Percentiles rank a stretch among this genome's conserved stretches.
Conservation (phyloP, 768 basidiomycete genomes). For the Leccinum longicurvipes region DNA sequence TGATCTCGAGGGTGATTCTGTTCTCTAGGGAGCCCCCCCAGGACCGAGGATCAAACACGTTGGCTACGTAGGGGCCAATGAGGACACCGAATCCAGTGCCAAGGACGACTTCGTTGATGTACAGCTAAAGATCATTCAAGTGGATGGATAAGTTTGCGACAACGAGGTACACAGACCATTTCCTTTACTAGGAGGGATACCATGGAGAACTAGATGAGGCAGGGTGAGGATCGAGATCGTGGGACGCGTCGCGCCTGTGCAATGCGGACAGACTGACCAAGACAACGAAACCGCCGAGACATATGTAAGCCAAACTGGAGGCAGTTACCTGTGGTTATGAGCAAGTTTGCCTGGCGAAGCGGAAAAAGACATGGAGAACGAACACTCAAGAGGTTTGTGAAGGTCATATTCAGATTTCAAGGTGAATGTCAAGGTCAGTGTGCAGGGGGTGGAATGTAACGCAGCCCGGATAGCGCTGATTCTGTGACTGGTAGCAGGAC, state of each 20-base stretch:
- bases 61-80: slow-evolving; percentile 70
- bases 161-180: slow-evolving; percentile 42
- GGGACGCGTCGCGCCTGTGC: not conserved
- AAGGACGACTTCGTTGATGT: slow-evolving; percentile 91
- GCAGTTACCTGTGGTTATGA: slow-evolving; percentile 43
- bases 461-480: too few species aligned
- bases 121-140: slow-evolving; percentile 46
- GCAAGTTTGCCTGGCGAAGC: slow-evolving; percentile 19
- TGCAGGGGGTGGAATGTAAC: too few species aligned
- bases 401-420: slow-evolving; percentile 11
- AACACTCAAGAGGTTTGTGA: slow-evolving; percentile 22
- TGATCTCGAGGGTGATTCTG: slow-evolving; percentile 82
- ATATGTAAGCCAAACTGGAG: slow-evolving; percentile 56
- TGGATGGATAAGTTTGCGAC: not conserved
- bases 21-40: slow-evolving; percentile 60
- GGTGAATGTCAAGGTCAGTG: not conserved
- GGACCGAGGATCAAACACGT: slow-evolving; percentile 70
- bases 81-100: slow-evolving; percentile 65
- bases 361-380: slow-evolving; percentile 8
- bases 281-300: slow-evolving; percentile 56
- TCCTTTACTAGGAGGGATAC: slow-evolving; percentile 82
- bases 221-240: not conserved
- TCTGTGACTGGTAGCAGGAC: too few species aligned
- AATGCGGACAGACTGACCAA: slow-evolving; percentile 30
- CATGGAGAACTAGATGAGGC: slow-evolving; percentile 65